These are phyloP conservation scores for Aureobasidium sp. DNA, from an alignment of 2,329 filamentous ascomycete species.

Conservation along the genomic window DNA sequence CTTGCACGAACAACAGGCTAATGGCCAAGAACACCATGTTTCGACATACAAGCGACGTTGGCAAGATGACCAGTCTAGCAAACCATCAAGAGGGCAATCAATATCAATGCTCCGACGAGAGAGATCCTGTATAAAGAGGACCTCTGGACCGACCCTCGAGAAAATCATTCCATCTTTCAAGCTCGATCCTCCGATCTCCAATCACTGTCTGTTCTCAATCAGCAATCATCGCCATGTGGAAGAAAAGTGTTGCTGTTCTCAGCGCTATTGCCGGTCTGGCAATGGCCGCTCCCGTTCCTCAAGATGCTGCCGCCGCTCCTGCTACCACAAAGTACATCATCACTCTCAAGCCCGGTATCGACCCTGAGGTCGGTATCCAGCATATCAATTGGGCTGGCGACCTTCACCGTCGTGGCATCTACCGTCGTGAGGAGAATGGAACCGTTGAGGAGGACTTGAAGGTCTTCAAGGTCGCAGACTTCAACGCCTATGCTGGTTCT, in stretches of 20 bases:
- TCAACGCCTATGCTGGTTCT: slow-evolving; percentile 16
- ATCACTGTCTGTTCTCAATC: too few relatives aligned
- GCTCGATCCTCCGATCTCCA: neutral
- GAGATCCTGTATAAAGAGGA: neutral
- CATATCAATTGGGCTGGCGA: slow-evolving; percentile 16
- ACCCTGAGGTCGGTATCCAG: neutral
- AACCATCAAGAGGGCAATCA: neutral
- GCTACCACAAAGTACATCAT: slow-evolving; percentile 16
- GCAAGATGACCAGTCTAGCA: neutral
- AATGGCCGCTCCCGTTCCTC: slow-evolving; percentile 14
- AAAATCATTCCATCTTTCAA: neutral
- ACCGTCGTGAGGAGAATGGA: slow-evolving; percentile 11
- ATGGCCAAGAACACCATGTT: neutral
- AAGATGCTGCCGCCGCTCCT: neutral
- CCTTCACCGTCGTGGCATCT: slow-evolving; percentile 14
- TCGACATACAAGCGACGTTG: neutral
- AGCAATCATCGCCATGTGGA: neutral
- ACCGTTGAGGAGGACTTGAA: slow-evolving; percentile 13
- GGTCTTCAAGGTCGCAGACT: slow-evolving; percentile 13
- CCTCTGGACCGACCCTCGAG: neutral
- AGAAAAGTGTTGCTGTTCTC: slow-evolving; percentile 11
- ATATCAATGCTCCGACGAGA: neutral
- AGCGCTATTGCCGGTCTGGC: slow-evolving; percentile 14
- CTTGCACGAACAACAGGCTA: neutral
- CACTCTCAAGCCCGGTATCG: slow-evolving; percentile 16